Percentiles rank a stretch among this genome's conserved stretches.
These are phyloP conservation scores for Pichia ethanolica DNA, from an alignment of 805 yeast genomes.

Conservation along the genomic window DNA sequence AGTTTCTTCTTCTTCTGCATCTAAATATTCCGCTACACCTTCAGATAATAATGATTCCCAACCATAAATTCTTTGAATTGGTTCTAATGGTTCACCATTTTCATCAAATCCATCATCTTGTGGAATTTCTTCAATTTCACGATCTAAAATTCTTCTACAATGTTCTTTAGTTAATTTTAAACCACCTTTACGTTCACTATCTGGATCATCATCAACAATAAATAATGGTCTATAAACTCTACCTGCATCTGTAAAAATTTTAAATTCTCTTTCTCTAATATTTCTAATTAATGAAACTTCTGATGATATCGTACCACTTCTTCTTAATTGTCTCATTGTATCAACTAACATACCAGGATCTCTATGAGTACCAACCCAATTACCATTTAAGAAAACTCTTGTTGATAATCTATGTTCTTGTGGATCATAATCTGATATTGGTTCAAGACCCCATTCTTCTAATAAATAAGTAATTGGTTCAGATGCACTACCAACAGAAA, in stretches of 20 bases:
- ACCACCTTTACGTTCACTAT: conserved; percentile 63
- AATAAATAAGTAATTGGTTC: conserved; percentile 87
- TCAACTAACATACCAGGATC: conserved; percentile 90
- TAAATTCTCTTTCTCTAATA: conserved; percentile 92
- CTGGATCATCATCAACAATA: conserved; percentile 80
- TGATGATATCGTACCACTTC: conserved; percentile 91
- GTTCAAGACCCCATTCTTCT: conserved; percentile 99
- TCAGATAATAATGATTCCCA: conserved; percentile 79
- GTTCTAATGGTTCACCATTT: conserved; percentile 41
- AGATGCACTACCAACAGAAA: conserved; percentile 96
- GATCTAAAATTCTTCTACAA: conserved; percentile 56
- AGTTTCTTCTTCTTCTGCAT: conserved; percentile 98
- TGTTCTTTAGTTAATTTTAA: conserved; percentile 81
- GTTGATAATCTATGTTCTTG: conserved; percentile 87
- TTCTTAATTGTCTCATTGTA: conserved; percentile 83
- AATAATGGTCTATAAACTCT: conserved; percentile 96
- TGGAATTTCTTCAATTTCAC: conserved; percentile 50
- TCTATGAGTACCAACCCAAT: conserved; percentile 98
- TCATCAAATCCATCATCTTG: conserved; percentile 39
- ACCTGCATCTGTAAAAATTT: conserved; percentile 97
- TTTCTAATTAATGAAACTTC: conserved; percentile 96
- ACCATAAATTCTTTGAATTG: conserved; percentile 42
- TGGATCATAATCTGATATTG: conserved; percentile 91
- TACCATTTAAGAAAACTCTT: conserved; percentile 95
- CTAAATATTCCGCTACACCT: conserved; percentile 93